Percentiles rank a stretch among this genome's conserved stretches.
Evolutionary conservation across 2,329 filamentous ascomycete genomes (phyloP).

Genomic region (Neopestalotiopsis sp.): DNA sequence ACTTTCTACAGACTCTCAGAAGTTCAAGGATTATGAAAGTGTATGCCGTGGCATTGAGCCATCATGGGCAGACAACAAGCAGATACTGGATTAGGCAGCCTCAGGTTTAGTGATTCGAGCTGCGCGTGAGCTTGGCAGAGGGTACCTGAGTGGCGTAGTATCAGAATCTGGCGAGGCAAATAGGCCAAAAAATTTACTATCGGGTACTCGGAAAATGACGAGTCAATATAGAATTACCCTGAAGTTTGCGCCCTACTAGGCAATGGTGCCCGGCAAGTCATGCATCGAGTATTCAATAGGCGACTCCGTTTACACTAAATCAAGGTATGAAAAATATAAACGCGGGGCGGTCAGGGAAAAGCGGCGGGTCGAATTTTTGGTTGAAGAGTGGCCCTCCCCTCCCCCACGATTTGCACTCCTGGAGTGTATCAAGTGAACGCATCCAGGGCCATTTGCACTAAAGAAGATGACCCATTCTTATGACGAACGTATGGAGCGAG

Average conservation of each 20-base stretch:
- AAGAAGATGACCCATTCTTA: slow-evolving; percentile 11
- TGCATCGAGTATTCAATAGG: not conserved
- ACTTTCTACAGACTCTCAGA: slow-evolving; percentile 58
- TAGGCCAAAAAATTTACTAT: not conserved
- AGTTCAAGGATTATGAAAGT: slow-evolving; percentile 72
- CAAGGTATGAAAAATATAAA: not conserved
- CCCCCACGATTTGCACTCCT: slow-evolving; percentile 13
- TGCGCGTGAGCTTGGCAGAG: not conserved
- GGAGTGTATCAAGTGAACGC: not conserved
- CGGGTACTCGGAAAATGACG: not conserved
- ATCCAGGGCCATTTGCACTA: not conserved
- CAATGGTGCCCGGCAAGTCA: slow-evolving; percentile 11
- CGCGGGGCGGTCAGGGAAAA: slow-evolving; percentile 26
- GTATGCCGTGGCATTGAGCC: slow-evolving; percentile 72
- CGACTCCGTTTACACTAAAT: not conserved
- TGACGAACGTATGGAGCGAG: slow-evolving; percentile 15
- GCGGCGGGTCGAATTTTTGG: slow-evolving; percentile 11
- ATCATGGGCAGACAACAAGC: slow-evolving; percentile 67
- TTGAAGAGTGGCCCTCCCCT: slow-evolving; percentile 28
- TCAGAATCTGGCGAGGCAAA: not conserved
- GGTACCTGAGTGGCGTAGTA: not conserved
- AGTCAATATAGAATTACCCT: slow-evolving; percentile 1
- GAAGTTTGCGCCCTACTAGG: slow-evolving; percentile 1
- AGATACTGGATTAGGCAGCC: slow-evolving; percentile 57
- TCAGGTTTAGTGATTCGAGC: not conserved